phyloP scores from a whole-genome alignment of 129 eudicot species.

The Gnaphalium uliginosum region DNA sequence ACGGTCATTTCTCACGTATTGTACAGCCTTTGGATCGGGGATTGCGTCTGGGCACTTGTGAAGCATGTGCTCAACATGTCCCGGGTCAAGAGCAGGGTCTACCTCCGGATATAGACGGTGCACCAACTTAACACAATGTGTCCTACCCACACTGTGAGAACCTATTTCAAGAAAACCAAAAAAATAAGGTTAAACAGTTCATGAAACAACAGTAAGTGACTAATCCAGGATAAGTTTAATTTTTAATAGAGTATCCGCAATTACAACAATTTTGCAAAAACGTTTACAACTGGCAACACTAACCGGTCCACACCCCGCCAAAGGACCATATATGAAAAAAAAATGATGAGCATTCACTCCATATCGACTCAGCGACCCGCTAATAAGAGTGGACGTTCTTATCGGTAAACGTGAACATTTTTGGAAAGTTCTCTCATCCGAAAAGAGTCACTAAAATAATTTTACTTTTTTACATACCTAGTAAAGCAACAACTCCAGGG shows the following conservation, averaged over 20 bases:
- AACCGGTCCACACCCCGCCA: too few species aligned
- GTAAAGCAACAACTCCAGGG: constrained; percentile 92
- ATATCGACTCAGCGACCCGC: too few species aligned
- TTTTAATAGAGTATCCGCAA: background rate
- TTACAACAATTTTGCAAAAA: too few species aligned
- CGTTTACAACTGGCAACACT: background rate
- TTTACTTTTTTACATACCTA: too few species aligned
- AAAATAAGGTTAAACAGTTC: background rate
- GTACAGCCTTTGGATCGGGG: constrained; percentile 98
- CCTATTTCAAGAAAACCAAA: constrained; percentile 42
- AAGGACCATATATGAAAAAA: too few species aligned
- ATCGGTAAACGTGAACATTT: background rate
- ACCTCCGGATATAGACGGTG: constrained; percentile 96
- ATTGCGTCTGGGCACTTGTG: constrained; percentile 92
- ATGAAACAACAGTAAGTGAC: background rate
- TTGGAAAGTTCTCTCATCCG: too few species aligned
- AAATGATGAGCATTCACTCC: too few species aligned
- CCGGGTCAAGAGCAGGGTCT: constrained; percentile 82
- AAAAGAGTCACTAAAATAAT: too few species aligned
- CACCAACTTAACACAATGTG: constrained; percentile 94
- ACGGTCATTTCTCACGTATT: constrained; percentile 94
- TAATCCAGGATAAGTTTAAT: background rate
- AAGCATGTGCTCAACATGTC: constrained; percentile 95
- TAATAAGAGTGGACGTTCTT: too few species aligned
- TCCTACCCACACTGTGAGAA: constrained; percentile 96